Conservation (phyloP, 108 stramenopile species). For the Schizochytrium sp. region DNA sequence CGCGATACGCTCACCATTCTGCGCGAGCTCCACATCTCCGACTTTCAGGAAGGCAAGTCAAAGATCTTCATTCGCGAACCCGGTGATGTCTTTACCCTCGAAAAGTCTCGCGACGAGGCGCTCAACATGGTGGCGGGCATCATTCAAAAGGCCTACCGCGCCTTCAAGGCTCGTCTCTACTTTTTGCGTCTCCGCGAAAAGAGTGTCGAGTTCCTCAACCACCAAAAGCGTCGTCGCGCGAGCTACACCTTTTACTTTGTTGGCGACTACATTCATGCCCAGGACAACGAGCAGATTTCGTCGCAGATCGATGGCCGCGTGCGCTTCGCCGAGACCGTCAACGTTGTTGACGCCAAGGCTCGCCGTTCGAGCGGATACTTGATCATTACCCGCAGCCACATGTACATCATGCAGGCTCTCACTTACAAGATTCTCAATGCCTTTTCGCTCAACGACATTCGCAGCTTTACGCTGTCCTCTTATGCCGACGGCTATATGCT, state of each 20-base stretch:
- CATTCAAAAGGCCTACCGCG: neutral
- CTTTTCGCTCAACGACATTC: neutral
- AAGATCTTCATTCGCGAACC: slow-evolving; percentile 48
- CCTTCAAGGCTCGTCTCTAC: slow-evolving; percentile 14
- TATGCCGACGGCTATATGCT: neutral
- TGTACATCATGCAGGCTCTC: neutral
- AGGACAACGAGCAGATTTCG: neutral
- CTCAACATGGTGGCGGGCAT: neutral
- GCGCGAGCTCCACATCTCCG: slow-evolving; percentile 18
- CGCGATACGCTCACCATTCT: neutral
- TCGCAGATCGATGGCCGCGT: neutral
- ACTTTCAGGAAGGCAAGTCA: slow-evolving; percentile 30
- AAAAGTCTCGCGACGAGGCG: neutral
- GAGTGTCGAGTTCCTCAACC: neutral
- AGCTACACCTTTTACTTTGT: neutral
- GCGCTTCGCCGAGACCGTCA: neutral
- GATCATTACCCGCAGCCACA: neutral
- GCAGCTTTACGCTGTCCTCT: neutral
- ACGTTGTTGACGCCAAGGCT: neutral
- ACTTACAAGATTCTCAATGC: neutral
- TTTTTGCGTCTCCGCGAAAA: slow-evolving; percentile 5
- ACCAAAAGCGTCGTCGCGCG: neutral
- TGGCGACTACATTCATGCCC: slow-evolving; percentile 13
- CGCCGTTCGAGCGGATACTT: neutral
- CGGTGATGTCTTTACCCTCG: slow-evolving; percentile 3